A percentile compares a stretch with the other conserved stretches of the same genome.
Evolutionary conservation across 768 basidiomycete species (phyloP).

Genomic region (Butyriboletus loyo): DNA sequence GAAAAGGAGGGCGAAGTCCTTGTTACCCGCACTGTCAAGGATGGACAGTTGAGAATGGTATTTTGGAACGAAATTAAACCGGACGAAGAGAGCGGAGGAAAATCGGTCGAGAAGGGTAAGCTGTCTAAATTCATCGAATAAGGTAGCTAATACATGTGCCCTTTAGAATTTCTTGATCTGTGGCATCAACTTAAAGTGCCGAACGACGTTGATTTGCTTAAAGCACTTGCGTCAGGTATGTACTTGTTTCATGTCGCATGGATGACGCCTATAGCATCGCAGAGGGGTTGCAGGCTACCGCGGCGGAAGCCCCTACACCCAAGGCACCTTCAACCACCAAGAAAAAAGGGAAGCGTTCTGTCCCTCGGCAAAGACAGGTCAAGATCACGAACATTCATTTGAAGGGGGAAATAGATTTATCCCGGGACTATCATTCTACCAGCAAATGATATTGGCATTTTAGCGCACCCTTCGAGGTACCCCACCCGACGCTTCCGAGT

Average conservation of each 20-base stretch:
- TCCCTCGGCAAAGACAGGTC: conserved; percentile 68
- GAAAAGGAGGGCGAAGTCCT: conserved; percentile 86
- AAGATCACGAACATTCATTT: conserved; percentile 89
- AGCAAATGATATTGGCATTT: conserved; percentile 11
- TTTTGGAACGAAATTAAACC: conserved; percentile 90
- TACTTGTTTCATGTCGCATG: neutral
- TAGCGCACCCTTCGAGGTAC: neutral
- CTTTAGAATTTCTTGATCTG: conserved; percentile 77
- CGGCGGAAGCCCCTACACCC: conserved; percentile 56
- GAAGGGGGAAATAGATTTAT: conserved; percentile 82
- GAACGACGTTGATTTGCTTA: conserved; percentile 78
- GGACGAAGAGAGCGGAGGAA: conserved; percentile 66
- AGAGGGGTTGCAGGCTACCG: conserved; percentile 83
- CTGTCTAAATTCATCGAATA: neutral
- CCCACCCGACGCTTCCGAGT: neutral
- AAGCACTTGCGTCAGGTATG: conserved; percentile 71
- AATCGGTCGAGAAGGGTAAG: conserved; percentile 77
- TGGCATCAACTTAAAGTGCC: conserved; percentile 87
- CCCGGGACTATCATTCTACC: conserved; percentile 57
- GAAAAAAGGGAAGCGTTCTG: conserved; percentile 81
- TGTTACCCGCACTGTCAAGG: conserved; percentile 82
- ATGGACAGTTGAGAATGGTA: conserved; percentile 79
- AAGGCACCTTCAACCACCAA: conserved; percentile 57
- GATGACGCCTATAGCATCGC: conserved; percentile 5
- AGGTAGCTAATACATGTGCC: conserved; percentile 5